Evolutionary conservation across 768 basidiomycete genomes (phyloP).

Genomic region (Rhodotorula toruloides): DNA sequence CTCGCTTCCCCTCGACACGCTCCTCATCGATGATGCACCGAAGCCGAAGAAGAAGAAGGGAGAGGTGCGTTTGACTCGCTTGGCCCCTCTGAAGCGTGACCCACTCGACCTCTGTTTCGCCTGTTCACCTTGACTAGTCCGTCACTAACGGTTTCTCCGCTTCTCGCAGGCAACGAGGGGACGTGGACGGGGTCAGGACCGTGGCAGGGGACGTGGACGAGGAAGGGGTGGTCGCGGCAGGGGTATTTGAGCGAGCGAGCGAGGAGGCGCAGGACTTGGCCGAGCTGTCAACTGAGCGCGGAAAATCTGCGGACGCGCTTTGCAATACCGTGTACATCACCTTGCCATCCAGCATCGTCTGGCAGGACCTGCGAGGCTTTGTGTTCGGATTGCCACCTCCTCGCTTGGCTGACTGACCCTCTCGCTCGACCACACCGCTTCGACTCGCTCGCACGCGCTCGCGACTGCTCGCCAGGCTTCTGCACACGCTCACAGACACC

Average conservation of each 20-base stretch:
- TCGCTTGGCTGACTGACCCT: too few species aligned
- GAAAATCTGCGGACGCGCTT: too few species aligned
- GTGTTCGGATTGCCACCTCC: too few species aligned
- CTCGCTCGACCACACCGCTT: too few species aligned
- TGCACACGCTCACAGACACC: too few species aligned
- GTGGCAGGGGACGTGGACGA: conserved; percentile 9
- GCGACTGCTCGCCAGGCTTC: too few species aligned
- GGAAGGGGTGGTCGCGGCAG: conserved; percentile 10
- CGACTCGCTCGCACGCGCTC: too few species aligned
- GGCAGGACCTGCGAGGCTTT: too few species aligned
- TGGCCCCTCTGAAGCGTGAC: neutral
- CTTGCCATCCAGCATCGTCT: too few species aligned
- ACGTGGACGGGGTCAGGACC: conserved; percentile 7
- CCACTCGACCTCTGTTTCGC: neutral
- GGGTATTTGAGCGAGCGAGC: conserved; percentile 4
- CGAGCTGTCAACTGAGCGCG: too few species aligned
- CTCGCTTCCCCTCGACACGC: conserved; percentile 88
- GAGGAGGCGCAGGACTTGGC: too few species aligned
- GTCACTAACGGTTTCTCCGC: neutral
- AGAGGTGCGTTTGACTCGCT: conserved; percentile 15
- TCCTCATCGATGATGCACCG: conserved; percentile 94
- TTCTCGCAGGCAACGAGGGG: conserved; percentile 1
- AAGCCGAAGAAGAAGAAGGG: conserved; percentile 89
- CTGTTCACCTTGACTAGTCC: neutral
- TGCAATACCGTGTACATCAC: too few species aligned